Evolutionary conservation across 805 yeast species (phyloP).

Genomic region (Metschnikowia lochheadii): DNA sequence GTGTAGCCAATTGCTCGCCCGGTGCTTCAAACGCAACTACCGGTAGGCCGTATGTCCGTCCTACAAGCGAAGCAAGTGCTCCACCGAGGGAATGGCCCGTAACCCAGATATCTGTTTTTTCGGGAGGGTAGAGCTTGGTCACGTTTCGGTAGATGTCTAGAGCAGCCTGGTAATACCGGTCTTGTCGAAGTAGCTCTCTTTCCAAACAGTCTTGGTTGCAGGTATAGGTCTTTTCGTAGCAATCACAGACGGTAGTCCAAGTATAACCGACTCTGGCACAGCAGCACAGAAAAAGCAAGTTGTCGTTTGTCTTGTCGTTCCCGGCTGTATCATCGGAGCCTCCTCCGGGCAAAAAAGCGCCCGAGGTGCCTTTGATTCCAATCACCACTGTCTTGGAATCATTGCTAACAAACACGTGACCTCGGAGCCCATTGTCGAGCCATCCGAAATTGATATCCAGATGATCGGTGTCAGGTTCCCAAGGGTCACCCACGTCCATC

Average conservation of each 20-base stretch:
- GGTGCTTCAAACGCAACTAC: slow-evolving; percentile 91
- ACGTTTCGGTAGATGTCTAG: slow-evolving; percentile 76
- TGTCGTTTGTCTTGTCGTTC: slow-evolving; percentile 83
- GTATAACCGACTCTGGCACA: slow-evolving; percentile 88
- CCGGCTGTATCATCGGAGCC: slow-evolving; percentile 64
- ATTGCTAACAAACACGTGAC: slow-evolving; percentile 74
- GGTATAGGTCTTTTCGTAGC: slow-evolving; percentile 76
- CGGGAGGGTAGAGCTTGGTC: slow-evolving; percentile 57
- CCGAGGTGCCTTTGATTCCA: slow-evolving; percentile 88
- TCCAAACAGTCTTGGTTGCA: slow-evolving; percentile 89
- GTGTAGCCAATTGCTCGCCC: slow-evolving; percentile 80
- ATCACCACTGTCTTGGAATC: slow-evolving; percentile 63
- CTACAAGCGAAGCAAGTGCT: slow-evolving; percentile 72
- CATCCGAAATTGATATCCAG: slow-evolving; percentile 75
- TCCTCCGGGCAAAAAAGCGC: slow-evolving; percentile 56
- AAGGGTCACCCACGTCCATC: slow-evolving; percentile 62
- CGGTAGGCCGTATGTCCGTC: slow-evolving; percentile 87
- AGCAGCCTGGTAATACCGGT: slow-evolving; percentile 77
- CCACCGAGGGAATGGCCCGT: slow-evolving; percentile 97
- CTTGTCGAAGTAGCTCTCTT: slow-evolving; percentile 64
- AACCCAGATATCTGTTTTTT: slow-evolving; percentile 69
- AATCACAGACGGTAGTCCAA: slow-evolving; percentile 96
- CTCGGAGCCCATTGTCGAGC: slow-evolving; percentile 81
- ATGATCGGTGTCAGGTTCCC: slow-evolving; percentile 52
- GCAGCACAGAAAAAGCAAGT: slow-evolving; percentile 87